Conservation (phyloP, 2,329 filamentous ascomycete species). For the Fusarium sacchari region DNA sequence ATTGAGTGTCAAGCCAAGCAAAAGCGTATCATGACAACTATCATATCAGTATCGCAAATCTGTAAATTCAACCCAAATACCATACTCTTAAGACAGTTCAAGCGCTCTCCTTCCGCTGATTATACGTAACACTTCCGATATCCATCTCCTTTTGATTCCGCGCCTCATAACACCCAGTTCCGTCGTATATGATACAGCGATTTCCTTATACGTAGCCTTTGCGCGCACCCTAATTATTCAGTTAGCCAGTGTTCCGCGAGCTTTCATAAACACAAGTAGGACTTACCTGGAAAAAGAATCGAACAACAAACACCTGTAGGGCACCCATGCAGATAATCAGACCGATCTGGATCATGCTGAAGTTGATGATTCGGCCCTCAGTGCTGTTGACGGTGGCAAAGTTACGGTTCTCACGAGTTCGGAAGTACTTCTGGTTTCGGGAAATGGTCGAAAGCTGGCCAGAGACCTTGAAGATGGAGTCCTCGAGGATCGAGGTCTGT, state of each 20-base stretch:
- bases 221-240: conserved; percentile 64
- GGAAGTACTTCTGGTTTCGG: conserved; percentile 99
- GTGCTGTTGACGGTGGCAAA: conserved; percentile 98
- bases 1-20: conserved; percentile 19
- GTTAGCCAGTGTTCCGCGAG: conserved; percentile 9
- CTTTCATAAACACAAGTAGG: too few species aligned
- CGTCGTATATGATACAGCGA: conserved; percentile 32
- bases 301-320: conserved; percentile 94
- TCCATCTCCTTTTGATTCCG: conserved; percentile 45
- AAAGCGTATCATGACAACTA: conserved; percentile 38
- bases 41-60: conserved; percentile 33
- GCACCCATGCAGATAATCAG: conserved; percentile 96
- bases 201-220: conserved; percentile 73
- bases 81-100: conserved; percentile 22
- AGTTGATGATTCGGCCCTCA: conserved; percentile 95
- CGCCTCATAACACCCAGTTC: conserved; percentile 46
- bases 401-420: conserved; percentile 97
- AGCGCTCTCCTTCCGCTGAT: conserved; percentile 41
- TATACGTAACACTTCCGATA: conserved; percentile 45
- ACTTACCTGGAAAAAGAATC: conserved; percentile 95
- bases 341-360: conserved; percentile 89
- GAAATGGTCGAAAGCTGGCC: conserved; percentile 93
- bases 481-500: conserved; percentile 88
- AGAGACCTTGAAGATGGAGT: conserved; percentile 95
- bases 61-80: conserved; percentile 17